Conservation (phyloP, 148 eudicot genomes). For the Silene latifolia region DNA sequence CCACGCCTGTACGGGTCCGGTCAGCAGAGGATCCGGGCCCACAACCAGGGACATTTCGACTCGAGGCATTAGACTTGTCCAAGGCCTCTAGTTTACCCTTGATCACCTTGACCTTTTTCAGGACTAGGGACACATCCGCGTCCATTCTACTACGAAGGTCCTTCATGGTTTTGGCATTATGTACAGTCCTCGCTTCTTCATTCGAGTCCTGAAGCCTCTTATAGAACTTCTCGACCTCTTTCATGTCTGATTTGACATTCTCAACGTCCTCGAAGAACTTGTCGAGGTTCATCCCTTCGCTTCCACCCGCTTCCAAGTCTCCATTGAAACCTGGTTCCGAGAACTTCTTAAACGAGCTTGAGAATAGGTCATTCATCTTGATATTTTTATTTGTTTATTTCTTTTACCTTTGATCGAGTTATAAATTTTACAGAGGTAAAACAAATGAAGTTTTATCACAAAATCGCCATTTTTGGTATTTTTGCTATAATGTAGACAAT, state of each 20-base stretch:
- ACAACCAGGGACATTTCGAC: constrained; percentile 41
- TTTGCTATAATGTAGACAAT: neutral
- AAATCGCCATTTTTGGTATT: neutral
- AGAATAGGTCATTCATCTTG: constrained; percentile 39
- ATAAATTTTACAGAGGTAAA: neutral
- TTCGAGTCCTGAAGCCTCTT: constrained; percentile 43
- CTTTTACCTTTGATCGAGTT: neutral
- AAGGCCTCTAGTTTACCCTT: constrained; percentile 53
- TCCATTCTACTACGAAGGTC: constrained; percentile 46
- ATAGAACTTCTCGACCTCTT: constrained; percentile 44
- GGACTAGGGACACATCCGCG: constrained; percentile 37
- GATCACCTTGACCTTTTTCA: constrained; percentile 45
- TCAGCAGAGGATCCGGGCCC: constrained; percentile 49
- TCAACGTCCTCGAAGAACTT: constrained; percentile 55
- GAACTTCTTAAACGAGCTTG: constrained; percentile 33
- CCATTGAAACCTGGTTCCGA: constrained; percentile 15
- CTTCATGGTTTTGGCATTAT: constrained; percentile 49
- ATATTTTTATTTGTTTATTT: too few species aligned
- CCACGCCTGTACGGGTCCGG: constrained; percentile 46
- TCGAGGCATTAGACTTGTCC: constrained; percentile 43
- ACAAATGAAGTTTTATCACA: neutral
- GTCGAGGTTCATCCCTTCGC: constrained; percentile 41
- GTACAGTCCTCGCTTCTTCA: constrained; percentile 43
- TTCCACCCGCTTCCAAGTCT: constrained; percentile 24
- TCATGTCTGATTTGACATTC: constrained; percentile 49